Percentiles rank a stretch among this genome's conserved stretches.
phyloP scores from a whole-genome alignment of 2,329 filamentous ascomycete species.

The Coniella vitis region DNA sequence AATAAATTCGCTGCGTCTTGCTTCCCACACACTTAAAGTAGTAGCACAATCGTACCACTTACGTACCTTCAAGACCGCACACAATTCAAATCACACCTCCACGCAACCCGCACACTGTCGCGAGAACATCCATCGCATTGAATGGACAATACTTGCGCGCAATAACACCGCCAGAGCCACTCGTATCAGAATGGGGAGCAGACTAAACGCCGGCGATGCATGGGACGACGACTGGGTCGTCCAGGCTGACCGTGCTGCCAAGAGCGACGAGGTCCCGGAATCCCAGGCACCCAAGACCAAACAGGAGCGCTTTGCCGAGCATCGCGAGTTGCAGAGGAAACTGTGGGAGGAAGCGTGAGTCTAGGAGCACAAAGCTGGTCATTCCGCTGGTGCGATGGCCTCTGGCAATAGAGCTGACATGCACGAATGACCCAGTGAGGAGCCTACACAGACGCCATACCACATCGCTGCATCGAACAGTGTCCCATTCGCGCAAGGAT shows the following conservation, averaged over 20 bases:
- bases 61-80: no score
- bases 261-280: slow-evolving; percentile 30
- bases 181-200: slow-evolving; percentile 37
- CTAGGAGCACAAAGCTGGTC: neutral
- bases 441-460: slow-evolving; percentile 68
- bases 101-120: no score
- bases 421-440: slow-evolving; percentile 52
- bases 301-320: slow-evolving; percentile 70
- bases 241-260: slow-evolving; percentile 55
- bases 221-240: slow-evolving; percentile 90
- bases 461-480: slow-evolving; percentile 49
- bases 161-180: neutral
- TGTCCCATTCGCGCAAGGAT: slow-evolving; percentile 58
- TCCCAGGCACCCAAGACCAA: slow-evolving; percentile 51
- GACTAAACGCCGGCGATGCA: slow-evolving; percentile 55
- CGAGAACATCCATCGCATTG: no score
- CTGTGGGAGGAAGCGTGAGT: slow-evolving; percentile 84
- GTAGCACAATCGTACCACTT: no score
- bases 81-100: no score
- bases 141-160: neutral
- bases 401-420: slow-evolving; percentile 4
- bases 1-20: no score
- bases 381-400: no score
- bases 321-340: slow-evolving; percentile 76
- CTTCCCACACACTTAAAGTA: no score